These are phyloP conservation scores for Sambucus nigra DNA, from an alignment of 129 eudicot genomes.

Conservation along the genomic window DNA sequence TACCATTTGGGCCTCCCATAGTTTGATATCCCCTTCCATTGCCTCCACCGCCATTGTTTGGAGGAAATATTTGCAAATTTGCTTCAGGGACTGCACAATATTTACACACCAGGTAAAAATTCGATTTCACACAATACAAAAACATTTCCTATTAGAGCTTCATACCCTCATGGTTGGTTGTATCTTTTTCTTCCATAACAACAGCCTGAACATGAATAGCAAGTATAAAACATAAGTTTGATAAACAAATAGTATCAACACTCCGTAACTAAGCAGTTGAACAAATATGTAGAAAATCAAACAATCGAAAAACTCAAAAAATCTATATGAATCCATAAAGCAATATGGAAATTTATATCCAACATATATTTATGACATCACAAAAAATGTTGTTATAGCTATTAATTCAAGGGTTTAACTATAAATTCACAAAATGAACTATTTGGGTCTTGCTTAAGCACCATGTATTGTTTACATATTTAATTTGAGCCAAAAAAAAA, in stretches of 20 bases:
- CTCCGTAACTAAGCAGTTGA: background rate
- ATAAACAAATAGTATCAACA: slow-evolving; percentile 2
- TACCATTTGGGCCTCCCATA: slow-evolving; percentile 56
- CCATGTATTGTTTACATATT: background rate
- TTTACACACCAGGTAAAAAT: slow-evolving; percentile 9
- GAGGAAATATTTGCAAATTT: slow-evolving; percentile 77
- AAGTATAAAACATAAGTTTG: slow-evolving; percentile 2
- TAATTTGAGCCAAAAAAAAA: background rate
- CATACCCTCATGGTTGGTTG: slow-evolving; percentile 41
- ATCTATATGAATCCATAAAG: background rate
- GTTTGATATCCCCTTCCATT: slow-evolving; percentile 61
- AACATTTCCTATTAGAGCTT: slow-evolving; percentile 6
- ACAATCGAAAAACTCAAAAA: too few species aligned
- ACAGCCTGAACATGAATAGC: slow-evolving; percentile 54
- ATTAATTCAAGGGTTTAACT: too few species aligned
- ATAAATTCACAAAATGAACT: too few species aligned
- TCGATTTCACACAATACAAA: background rate
- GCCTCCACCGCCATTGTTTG: slow-evolving; percentile 40
- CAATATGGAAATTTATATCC: background rate
- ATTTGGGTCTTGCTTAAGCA: background rate
- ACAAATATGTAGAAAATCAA: too few species aligned
- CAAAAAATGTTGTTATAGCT: background rate
- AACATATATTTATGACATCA: background rate
- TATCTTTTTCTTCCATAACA: slow-evolving; percentile 52
- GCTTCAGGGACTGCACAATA: slow-evolving; percentile 71